Percentiles rank a stretch among this genome's conserved stretches.
Evolutionary conservation across 306 rosid genomes (phyloP).

Genomic region (Citrullus amarus): DNA sequence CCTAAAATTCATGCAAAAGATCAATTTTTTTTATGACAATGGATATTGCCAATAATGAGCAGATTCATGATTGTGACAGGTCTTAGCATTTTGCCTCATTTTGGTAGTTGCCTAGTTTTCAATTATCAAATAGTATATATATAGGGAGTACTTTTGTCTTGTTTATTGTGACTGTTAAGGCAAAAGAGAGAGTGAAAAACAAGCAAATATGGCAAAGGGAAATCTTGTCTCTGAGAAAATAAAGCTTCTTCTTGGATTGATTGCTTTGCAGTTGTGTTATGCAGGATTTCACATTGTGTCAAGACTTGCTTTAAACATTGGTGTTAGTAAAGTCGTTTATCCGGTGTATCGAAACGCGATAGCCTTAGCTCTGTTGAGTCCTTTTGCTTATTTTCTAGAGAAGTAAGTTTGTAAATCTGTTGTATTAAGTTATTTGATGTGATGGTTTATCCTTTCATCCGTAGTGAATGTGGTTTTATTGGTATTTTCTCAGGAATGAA

Average conservation of each 20-base stretch:
- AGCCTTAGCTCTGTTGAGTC: slow-evolving; percentile 43
- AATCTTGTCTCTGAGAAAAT: slow-evolving; percentile 30
- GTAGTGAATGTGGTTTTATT: background rate
- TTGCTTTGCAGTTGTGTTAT: slow-evolving; percentile 48
- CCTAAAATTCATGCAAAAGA: slow-evolving; percentile 3
- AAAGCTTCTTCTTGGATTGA: slow-evolving; percentile 43
- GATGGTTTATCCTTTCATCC: background rate
- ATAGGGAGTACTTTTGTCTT: background rate
- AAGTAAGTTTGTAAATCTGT: slow-evolving; percentile 32
- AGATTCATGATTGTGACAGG: background rate
- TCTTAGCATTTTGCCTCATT: background rate
- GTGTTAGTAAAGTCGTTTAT: slow-evolving; percentile 56
- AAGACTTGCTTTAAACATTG: slow-evolving; percentile 61
- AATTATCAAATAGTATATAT: slow-evolving; percentile 14
- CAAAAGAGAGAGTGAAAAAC: background rate
- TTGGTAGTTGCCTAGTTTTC: slow-evolving; percentile 6
- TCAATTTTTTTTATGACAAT: background rate
- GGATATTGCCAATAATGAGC: slow-evolving; percentile 4
- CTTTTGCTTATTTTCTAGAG: slow-evolving; percentile 51
- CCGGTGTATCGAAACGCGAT: slow-evolving; percentile 55
- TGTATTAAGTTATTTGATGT: background rate
- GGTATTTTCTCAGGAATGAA: slow-evolving; percentile 30
- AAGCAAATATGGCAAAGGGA: slow-evolving; percentile 24
- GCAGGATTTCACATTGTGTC: slow-evolving; percentile 74
- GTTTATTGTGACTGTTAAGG: background rate